Conservation (phyloP, 495 filamentous ascomycete species). For the Annulohypoxylon bovei region DNA sequence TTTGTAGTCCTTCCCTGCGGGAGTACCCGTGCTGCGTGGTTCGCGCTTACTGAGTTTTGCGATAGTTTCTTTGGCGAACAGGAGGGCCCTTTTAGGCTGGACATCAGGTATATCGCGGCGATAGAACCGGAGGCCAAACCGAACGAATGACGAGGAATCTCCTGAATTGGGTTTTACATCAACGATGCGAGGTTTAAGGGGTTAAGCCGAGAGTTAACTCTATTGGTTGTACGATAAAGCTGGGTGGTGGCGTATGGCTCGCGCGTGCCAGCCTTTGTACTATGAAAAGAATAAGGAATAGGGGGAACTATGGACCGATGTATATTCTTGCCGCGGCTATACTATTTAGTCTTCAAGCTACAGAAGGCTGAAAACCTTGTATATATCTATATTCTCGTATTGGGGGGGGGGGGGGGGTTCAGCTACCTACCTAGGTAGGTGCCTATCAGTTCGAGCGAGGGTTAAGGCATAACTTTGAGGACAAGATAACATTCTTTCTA, state of each 20-base stretch:
- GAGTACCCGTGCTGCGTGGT: neutral
- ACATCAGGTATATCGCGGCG: conserved; percentile 52
- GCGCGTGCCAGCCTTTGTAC: neutral
- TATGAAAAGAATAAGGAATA: neutral
- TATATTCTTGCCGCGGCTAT: neutral
- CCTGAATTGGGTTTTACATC: neutral
- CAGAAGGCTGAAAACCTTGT: neutral
- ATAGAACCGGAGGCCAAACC: conserved; percentile 1
- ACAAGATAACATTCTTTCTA: neutral
- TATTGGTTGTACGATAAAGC: neutral
- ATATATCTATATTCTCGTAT: too few relatives aligned
- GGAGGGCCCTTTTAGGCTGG: conserved; percentile 72
- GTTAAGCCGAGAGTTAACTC: neutral
- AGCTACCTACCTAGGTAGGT: too few relatives aligned
- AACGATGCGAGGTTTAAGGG: neutral
- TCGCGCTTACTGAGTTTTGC: neutral
- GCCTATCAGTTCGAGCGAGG: neutral
- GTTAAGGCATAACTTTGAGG: neutral
- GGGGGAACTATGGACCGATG: neutral
- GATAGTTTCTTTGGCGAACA: conserved; percentile 79
- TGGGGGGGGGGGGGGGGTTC: too few relatives aligned
- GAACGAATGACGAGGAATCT: neutral
- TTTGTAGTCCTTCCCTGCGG: conserved; percentile 46
- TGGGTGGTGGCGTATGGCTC: neutral
- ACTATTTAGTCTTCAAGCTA: neutral